Percentiles rank a stretch among this genome's conserved stretches.
Conservation (phyloP, 768 basidiomycete genomes). For the Phlegmacium glaucopus region DNA sequence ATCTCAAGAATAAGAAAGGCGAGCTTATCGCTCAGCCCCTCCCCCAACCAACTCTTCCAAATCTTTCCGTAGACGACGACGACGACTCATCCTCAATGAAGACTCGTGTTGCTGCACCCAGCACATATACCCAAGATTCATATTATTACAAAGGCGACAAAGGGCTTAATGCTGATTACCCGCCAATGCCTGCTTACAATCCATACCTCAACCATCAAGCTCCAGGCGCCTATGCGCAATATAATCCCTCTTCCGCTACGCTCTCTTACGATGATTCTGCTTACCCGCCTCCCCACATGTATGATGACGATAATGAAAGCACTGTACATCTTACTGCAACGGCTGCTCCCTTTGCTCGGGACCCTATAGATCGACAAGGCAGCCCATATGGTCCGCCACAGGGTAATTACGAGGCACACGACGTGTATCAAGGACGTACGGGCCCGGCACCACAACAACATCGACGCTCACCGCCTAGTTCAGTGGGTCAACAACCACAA, state of each 20-base stretch:
- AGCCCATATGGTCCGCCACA: slow-evolving; percentile 21
- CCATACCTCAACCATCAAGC: slow-evolving; percentile 58
- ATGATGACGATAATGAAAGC: slow-evolving; percentile 73
- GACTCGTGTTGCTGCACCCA: slow-evolving; percentile 47
- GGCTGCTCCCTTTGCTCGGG: slow-evolving; percentile 58
- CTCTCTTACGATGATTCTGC: slow-evolving; percentile 49
- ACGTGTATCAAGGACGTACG: slow-evolving; percentile 52
- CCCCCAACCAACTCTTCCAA: slow-evolving; percentile 94
- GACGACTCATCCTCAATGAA: slow-evolving; percentile 58
- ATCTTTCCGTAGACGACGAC: slow-evolving; percentile 83
- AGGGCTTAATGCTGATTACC: slow-evolving; percentile 42
- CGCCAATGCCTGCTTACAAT: slow-evolving; percentile 77
- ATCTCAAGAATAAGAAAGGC: slow-evolving; percentile 92
- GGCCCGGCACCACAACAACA: slow-evolving; percentile 25
- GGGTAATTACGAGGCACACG: slow-evolving; percentile 43
- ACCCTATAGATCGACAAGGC: slow-evolving; percentile 32
- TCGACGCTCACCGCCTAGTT: slow-evolving; percentile 14
- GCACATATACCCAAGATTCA: slow-evolving; percentile 51
- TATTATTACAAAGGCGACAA: slow-evolving; percentile 55
- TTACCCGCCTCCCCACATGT: slow-evolving; percentile 39
- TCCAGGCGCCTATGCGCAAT: slow-evolving; percentile 47
- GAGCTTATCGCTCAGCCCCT: slow-evolving; percentile 75
- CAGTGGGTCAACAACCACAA: slow-evolving; percentile 14
- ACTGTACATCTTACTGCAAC: slow-evolving; percentile 53
- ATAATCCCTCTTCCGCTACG: slow-evolving; percentile 55